Evolutionary conservation across 2,329 filamentous ascomycete species (phyloP), one percentile per base, ranked within the genome.

Genomic region (Verruconis gallopava): DNA sequence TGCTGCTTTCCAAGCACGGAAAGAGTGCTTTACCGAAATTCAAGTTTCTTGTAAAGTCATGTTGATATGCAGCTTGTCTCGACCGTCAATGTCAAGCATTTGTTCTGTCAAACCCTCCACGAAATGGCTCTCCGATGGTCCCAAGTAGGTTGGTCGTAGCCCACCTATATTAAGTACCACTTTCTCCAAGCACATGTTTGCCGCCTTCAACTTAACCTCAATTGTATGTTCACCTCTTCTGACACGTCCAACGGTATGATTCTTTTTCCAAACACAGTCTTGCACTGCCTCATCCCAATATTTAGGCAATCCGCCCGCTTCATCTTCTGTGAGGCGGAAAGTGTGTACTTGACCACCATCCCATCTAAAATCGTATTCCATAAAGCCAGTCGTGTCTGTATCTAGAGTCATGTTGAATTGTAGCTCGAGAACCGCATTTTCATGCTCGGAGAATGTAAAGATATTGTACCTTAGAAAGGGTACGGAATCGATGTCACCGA

Each of bases 401-500:
- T n/a, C n/a, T n/a, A n/a, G n/a, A n/a, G n/a, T n/a, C n/a, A n/a
- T n/a, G n/a, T n/a, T n/a, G n/a, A n/a, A n/a, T n/a, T n/a, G n/a
- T 15, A 3, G 38, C 40, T 12, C 2, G 51, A 51, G 4, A 50
- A 48, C 5, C 50, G 41, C 1, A 52, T 51, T 19, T 48, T 45
- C 4, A 53, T 55, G 45, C n/a, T 56, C 55, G 34, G 68, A 72
- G 60, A 77, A 80, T 11, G 76, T 63, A 55, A 76, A 80, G 44
- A 81, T 51, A 40, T 71, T 64, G 53, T 79, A 82, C 48, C 75
- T 69, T 5, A 81, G 64, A 3, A 67, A 67, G 1, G 76, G 75
- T 0, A 64, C 70, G 9, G 64, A 63, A 3, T 61, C 61, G 1
- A 69, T 53, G 2, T 63, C 58, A 15, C 66, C 61, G 21, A 67